phyloP scores from a whole-genome alignment of 495 filamentous ascomycete species.

The Daldinia grandis region DNA sequence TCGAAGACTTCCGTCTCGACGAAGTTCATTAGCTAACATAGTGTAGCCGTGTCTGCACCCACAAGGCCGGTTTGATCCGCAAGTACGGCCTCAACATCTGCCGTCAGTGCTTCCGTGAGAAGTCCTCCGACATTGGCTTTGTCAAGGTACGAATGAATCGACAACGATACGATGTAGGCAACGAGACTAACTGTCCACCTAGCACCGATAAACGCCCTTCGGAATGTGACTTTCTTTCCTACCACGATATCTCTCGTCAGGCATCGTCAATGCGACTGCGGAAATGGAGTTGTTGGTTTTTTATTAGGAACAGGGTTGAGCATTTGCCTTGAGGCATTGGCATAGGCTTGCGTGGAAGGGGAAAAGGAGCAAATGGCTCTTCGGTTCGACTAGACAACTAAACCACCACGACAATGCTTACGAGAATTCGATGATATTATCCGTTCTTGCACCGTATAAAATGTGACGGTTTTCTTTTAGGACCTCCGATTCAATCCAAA shows the following conservation, averaged over 20 bases:
- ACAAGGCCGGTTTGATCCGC: conserved; percentile 95
- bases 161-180: conserved; percentile 1
- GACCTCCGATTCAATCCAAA: background rate
- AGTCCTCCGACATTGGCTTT: conserved; percentile 95
- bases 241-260: conserved; percentile 40
- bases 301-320: conserved; percentile 41
- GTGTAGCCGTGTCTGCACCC: conserved; percentile 89
- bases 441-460: conserved; percentile 6
- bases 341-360: conserved; percentile 28
- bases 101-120: conserved; percentile 99
- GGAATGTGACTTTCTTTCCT: conserved; percentile 33
- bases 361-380: conserved; percentile 26
- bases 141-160: conserved; percentile 75
- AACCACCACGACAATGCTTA: conserved; percentile 41
- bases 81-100: conserved; percentile 99
- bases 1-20: background rate
- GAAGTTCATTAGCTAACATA: conserved; percentile 27
- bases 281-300: conserved; percentile 42
- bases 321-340: conserved; percentile 39
- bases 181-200: conserved; percentile 33
- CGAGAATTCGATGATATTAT: conserved; percentile 37
- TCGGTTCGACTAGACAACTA: conserved; percentile 36
- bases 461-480: conserved; percentile 12
- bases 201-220: conserved; percentile 64
- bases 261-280: conserved; percentile 38